Evolutionary conservation across 2,329 filamentous ascomycete genomes (phyloP), one percentile per base, ranked within the genome.

Genomic region (Cordyceps sp.): DNA sequence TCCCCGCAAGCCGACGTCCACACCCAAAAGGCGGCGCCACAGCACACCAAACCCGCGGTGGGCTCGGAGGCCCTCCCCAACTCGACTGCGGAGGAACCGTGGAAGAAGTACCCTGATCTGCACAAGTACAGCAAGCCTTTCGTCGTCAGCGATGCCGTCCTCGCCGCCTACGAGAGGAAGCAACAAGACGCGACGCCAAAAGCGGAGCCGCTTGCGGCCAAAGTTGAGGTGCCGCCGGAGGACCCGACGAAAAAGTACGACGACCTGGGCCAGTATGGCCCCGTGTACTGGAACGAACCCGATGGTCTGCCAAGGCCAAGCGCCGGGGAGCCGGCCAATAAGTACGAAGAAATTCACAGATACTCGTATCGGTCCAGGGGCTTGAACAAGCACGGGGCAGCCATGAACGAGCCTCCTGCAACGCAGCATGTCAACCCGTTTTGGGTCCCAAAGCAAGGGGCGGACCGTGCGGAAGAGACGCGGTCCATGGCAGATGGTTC

Each of bases 241-340:
- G 53, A 55, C 19, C 38, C 48, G 13, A 49, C 55, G 4, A 52
- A 52, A 34, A 40, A 53, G 2, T 63, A 62, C 32, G 49, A 59
- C 2, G 54, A 59, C 32, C 43, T 58, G 9, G 37, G 52, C 23
- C 34, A 46, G 10, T 59, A 59, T 37, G 47, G 47, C 2, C 49
- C 54, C 4, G 44, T 55, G 12, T 35, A 33, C 5, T 55, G 48
- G 43, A 57, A 60, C 21, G 52, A 57, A 33, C 53, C 55, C 2
- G 48, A 56, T 33, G 51, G 52, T 4, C 37, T 51, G 10, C 45
- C 39, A n/a, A 36, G 39, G 5, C 33, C 41, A n/a, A 53, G 47
- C 3, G 36, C 42, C 2, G 56, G 59, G 18, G 57, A 61, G 32
- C 37, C 45, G n/a, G 61, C 59, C 14, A 53, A 55, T 34, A 38